A percentile compares a stretch with the other conserved stretches of the same genome.
Evolutionary conservation across 129 eudicot species (phyloP).

Genomic region (Arctium lappa): DNA sequence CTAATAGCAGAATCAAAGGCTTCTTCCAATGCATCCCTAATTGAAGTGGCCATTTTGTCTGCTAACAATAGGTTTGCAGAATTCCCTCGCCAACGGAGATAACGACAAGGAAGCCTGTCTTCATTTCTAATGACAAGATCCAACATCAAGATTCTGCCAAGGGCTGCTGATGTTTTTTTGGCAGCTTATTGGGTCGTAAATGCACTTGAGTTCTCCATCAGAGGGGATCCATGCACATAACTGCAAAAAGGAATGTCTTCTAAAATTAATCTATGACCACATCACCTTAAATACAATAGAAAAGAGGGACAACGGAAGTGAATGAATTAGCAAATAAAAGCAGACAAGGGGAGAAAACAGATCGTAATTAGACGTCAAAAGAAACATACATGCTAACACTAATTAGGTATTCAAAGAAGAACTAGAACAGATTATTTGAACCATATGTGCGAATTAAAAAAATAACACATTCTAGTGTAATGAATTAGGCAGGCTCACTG

Average conservation of each 20-base stretch:
- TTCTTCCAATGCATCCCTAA: constrained; percentile 62
- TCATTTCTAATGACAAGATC: constrained; percentile 98
- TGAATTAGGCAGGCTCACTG: background rate
- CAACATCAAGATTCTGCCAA: constrained; percentile 88
- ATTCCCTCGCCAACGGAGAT: constrained; percentile 96
- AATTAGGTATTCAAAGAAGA: background rate
- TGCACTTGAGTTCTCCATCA: constrained; percentile 72
- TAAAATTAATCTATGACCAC: background rate
- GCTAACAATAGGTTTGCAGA: constrained; percentile 81
- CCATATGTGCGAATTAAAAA: background rate
- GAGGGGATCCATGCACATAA: constrained; percentile 88
- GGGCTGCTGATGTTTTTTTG: constrained; percentile 80
- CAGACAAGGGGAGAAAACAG: too few relatives aligned
- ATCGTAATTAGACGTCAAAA: too few relatives aligned
- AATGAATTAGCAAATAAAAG: too few relatives aligned
- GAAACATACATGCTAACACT: too few relatives aligned
- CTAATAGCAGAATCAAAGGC: constrained; percentile 75
- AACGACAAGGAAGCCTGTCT: constrained; percentile 91
- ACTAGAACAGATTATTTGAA: background rate
- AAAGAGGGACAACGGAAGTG: background rate
- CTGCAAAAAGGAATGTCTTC: constrained; percentile 41
- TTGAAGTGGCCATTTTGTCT: constrained; percentile 56
- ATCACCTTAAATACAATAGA: background rate
- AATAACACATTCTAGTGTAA: background rate
- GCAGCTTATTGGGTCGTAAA: constrained; percentile 72